These are phyloP conservation scores for Tilletia horrida DNA, from an alignment of 1,284 basidiomycete genomes.

Conservation along the genomic window DNA sequence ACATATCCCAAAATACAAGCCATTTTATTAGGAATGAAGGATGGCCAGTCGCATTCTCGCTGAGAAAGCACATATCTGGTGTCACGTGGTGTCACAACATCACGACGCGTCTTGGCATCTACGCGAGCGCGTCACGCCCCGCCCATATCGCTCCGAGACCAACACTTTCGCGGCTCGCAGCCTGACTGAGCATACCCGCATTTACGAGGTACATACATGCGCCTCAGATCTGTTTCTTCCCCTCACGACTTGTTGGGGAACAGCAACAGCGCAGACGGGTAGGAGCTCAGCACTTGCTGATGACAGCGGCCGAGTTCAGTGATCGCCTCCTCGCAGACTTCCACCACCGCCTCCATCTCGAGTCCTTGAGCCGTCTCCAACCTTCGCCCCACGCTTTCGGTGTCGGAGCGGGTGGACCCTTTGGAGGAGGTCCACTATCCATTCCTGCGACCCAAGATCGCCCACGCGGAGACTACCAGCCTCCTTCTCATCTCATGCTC, in stretches of 20 bases:
- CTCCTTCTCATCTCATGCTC: constrained; percentile 9
- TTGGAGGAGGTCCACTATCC: constrained; percentile 29
- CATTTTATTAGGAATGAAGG: too few species aligned
- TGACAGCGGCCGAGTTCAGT: constrained; percentile 17
- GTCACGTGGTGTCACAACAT: background rate
- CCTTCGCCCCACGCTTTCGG: constrained; percentile 34
- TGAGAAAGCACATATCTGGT: too few species aligned
- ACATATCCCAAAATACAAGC: too few species aligned
- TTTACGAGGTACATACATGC: too few species aligned
- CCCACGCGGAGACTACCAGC: background rate
- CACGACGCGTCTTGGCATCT: background rate
- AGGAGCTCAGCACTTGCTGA: background rate
- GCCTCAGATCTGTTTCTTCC: too few species aligned
- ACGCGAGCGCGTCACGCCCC: background rate
- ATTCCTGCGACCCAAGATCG: constrained; percentile 22
- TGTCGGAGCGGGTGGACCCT: constrained; percentile 24
- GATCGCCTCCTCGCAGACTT: constrained; percentile 32
- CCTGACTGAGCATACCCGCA: too few species aligned
- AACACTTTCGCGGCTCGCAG: too few species aligned
- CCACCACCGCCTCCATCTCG: constrained; percentile 22
- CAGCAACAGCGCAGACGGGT: too few species aligned
- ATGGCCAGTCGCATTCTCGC: too few species aligned
- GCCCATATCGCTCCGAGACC: background rate
- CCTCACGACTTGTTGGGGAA: too few species aligned
- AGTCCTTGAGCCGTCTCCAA: constrained; percentile 3